Conservation (phyloP, 495 filamentous ascomycete species). For the Penicillium daleae region DNA sequence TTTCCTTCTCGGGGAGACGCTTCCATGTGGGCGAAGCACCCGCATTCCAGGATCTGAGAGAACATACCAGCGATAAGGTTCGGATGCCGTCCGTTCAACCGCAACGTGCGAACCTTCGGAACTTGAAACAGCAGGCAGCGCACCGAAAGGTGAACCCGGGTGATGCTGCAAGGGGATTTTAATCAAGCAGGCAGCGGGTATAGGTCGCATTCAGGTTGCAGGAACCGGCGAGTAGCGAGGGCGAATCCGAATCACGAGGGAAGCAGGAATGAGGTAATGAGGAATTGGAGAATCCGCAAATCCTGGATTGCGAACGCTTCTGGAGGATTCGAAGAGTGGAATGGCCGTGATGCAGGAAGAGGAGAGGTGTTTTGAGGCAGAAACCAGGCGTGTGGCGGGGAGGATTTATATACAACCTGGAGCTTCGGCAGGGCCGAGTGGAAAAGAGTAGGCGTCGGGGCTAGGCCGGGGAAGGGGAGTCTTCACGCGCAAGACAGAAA, state of each 20-base stretch:
- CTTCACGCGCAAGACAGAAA: neutral
- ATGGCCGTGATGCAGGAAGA: neutral
- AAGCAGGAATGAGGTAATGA: constrained; percentile 7
- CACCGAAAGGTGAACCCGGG: constrained; percentile 17
- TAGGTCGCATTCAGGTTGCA: constrained; percentile 23
- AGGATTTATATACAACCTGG: constrained; percentile 17
- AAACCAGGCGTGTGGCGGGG: constrained; percentile 9
- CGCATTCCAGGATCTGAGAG: neutral
- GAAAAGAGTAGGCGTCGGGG: neutral
- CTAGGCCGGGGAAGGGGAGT: neutral
- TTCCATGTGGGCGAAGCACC: constrained; percentile 1
- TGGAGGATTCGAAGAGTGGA: neutral
- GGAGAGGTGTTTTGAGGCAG: neutral
- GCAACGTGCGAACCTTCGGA: constrained; percentile 28
- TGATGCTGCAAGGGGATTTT: constrained; percentile 21
- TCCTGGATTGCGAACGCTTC: neutral
- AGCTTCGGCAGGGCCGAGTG: constrained; percentile 6
- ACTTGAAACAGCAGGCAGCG: constrained; percentile 22
- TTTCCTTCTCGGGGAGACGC: neutral
- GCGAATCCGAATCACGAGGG: constrained; percentile 17
- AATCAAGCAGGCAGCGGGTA: neutral
- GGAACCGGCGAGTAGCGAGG: neutral
- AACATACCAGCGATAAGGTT: constrained; percentile 32
- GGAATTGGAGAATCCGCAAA: neutral
- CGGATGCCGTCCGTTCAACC: constrained; percentile 31